These are phyloP conservation scores for Calonectria pauciramosa DNA, from an alignment of 2,329 filamentous ascomycete genomes.

Conservation along the genomic window DNA sequence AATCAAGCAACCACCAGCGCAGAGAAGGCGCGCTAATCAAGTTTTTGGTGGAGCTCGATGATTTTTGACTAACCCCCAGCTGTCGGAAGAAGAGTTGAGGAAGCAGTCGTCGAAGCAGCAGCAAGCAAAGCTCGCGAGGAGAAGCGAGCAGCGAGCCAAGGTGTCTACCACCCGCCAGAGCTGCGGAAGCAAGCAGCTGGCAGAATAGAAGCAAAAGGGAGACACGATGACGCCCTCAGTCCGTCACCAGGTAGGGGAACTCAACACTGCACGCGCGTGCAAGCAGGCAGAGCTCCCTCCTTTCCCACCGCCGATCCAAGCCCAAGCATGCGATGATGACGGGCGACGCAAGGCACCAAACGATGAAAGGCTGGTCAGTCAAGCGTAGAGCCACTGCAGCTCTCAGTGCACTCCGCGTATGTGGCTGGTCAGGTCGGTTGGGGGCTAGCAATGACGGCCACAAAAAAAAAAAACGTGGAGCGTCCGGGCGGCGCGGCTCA, in stretches of 20 bases:
- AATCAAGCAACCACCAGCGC: conserved; percentile 39
- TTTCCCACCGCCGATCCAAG: conserved; percentile 12
- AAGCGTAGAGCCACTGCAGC: conserved; percentile 11
- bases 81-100: conserved; percentile 1
- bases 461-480: conserved; percentile 4
- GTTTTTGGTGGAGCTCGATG: conserved; percentile 12
- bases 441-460: conserved; percentile 15
- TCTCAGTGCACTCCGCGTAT: conserved; percentile 12
- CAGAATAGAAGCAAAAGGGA: not conserved
- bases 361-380: conserved; percentile 18
- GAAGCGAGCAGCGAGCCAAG: not conserved
- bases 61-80: conserved; percentile 9
- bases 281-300: conserved; percentile 6
- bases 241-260: not conserved
- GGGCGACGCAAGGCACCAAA: conserved; percentile 24
- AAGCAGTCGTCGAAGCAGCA: conserved; percentile 10
- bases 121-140: not conserved
- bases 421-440: conserved; percentile 18
- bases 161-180: not conserved
- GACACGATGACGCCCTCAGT: not conserved
- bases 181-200: not conserved
- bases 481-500: conserved; percentile 9
- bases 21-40: conserved; percentile 16
- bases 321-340: conserved; percentile 20
- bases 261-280: conserved; percentile 1